Conservation (phyloP, 208 protist species). For the Kentomonas sorsogonicus region DNA sequence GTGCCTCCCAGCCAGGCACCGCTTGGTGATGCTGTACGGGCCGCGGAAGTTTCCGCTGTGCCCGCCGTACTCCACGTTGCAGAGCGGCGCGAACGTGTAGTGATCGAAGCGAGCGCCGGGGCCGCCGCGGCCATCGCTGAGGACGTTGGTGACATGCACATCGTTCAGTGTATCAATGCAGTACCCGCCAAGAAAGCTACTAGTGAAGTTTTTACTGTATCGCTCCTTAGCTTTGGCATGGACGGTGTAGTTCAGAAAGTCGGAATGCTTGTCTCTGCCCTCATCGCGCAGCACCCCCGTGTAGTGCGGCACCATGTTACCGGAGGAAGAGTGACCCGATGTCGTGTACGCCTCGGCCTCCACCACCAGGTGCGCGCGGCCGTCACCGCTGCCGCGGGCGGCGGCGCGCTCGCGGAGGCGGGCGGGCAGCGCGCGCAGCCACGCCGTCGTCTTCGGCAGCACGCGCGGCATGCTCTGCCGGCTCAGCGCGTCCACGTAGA, state of each 20-base stretch:
- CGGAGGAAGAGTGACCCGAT: conserved; percentile 26
- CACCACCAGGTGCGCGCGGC: conserved; percentile 23
- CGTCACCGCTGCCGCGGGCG: too few species aligned
- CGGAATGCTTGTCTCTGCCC: too few species aligned
- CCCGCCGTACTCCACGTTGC: conserved; percentile 44
- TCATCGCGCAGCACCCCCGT: conserved; percentile 1
- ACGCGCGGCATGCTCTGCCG: conserved; percentile 42
- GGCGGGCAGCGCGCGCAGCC: conserved; percentile 40
- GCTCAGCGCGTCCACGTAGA: conserved; percentile 59
- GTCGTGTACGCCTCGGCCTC: conserved; percentile 42
- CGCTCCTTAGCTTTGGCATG: too few species aligned
- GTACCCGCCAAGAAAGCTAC: conserved; percentile 27
- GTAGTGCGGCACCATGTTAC: conserved; percentile 32
- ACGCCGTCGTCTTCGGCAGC: conserved; percentile 40
- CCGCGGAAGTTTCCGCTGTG: conserved; percentile 42
- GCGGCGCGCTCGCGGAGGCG: conserved; percentile 6
- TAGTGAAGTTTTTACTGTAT: conserved; percentile 34
- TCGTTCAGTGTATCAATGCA: conserved; percentile 42
- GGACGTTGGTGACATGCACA: too few species aligned
- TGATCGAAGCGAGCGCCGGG: conserved; percentile 27
- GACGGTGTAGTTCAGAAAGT: conserved; percentile 26
- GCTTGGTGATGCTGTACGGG: conserved; percentile 49
- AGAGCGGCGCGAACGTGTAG: conserved; percentile 53
- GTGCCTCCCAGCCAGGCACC: conserved; percentile 44
- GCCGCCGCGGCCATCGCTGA: conserved; percentile 29